Percentiles rank a stretch among this genome's conserved stretches.
phyloP scores from a whole-genome alignment of 2,329 filamentous ascomycete genomes.

The Venturia carpophila region DNA sequence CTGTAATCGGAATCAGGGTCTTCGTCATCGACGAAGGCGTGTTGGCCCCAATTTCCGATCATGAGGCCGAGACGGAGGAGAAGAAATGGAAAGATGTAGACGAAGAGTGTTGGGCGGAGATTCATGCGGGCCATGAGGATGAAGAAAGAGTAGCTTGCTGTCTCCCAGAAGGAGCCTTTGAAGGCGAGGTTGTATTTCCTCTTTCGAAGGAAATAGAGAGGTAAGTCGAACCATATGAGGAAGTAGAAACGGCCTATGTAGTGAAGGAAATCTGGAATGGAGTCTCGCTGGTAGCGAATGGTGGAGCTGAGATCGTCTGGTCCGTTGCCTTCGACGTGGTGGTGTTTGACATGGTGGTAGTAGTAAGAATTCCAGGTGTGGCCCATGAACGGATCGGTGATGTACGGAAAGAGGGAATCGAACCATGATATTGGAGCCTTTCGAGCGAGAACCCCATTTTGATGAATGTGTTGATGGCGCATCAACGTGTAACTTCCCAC shows the following conservation, averaged over 20 bases:
- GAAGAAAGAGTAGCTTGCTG: constrained; percentile 47
- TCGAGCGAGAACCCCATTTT: constrained; percentile 57
- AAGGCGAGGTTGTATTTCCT: constrained; percentile 48
- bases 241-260: constrained; percentile 69
- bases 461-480: constrained; percentile 81
- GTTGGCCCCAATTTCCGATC: constrained; percentile 79
- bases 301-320: constrained; percentile 69
- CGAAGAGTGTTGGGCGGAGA: constrained; percentile 52
- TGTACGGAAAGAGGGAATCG: constrained; percentile 62
- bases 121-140: constrained; percentile 46
- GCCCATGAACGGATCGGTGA: constrained; percentile 68
- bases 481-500: constrained; percentile 69
- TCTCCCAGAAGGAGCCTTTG: constrained; percentile 55
- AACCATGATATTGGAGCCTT: constrained; percentile 41
- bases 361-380: constrained; percentile 82
- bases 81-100: constrained; percentile 57
- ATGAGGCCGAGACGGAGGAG: constrained; percentile 64
- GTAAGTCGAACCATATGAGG: constrained; percentile 66
- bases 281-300: constrained; percentile 67
- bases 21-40: constrained; percentile 68
- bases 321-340: constrained; percentile 75
- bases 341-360: constrained; percentile 80
- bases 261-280: constrained; percentile 55
- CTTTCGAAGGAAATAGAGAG: constrained; percentile 62
- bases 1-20: constrained; percentile 71